Conservation (phyloP, 2,329 filamentous ascomycete species). For the Acephala macrosclerotiorum region DNA sequence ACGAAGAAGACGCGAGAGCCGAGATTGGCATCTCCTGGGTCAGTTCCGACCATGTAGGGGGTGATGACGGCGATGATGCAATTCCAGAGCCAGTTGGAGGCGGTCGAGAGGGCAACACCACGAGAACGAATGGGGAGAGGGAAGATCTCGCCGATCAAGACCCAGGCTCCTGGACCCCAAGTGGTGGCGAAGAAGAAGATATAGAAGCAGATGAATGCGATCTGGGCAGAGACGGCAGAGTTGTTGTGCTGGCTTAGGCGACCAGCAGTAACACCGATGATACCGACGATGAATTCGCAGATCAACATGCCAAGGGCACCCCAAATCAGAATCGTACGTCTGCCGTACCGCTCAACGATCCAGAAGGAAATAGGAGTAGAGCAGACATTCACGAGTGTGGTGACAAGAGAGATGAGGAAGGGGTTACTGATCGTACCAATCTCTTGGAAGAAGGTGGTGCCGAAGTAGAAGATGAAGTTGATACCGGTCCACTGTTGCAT, state of each 20-base stretch:
- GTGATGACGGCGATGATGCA: constrained; percentile 76
- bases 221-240: constrained; percentile 69
- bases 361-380: constrained; percentile 90
- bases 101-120: constrained; percentile 85
- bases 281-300: constrained; percentile 86
- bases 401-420: constrained; percentile 86
- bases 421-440: constrained; percentile 78
- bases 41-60: constrained; percentile 71
- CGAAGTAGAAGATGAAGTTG: constrained; percentile 93
- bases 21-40: constrained; percentile 54
- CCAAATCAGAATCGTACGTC: constrained; percentile 79
- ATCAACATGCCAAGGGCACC: constrained; percentile 84
- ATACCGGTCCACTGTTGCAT: constrained; percentile 81
- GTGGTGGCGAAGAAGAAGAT: constrained; percentile 93
- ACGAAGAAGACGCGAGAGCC: constrained; percentile 55
- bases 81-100: constrained; percentile 92
- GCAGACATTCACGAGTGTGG: constrained; percentile 85
- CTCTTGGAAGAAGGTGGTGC: constrained; percentile 82
- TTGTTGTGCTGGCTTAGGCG: constrained; percentile 62
- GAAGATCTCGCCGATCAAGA: constrained; percentile 89
- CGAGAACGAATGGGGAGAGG: constrained; percentile 87
- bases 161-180: constrained; percentile 82
- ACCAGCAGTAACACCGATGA: constrained; percentile 71
- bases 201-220: constrained; percentile 90
- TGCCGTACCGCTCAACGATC: constrained; percentile 82